Evolutionary conservation across 1,284 basidiomycete species (phyloP).

Genomic region (Leccinum pachyderme): DNA sequence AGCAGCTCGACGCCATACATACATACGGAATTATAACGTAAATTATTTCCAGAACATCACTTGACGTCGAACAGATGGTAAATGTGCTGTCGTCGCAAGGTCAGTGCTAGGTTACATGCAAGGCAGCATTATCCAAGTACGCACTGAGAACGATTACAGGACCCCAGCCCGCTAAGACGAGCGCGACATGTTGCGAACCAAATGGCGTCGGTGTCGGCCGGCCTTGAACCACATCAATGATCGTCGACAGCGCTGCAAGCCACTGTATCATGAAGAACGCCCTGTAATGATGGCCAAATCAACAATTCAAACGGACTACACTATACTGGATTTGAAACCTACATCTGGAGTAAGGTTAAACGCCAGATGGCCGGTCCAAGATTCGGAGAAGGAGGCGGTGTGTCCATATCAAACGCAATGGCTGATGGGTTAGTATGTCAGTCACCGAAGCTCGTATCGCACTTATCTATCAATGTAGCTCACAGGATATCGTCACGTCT

Average conservation of each 20-base stretch:
- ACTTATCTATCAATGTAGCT: neutral
- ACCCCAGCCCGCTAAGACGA: slow-evolving; percentile 32
- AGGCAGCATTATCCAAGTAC: neutral
- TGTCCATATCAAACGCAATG: neutral
- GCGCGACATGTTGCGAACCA: slow-evolving; percentile 33
- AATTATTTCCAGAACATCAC: slow-evolving; percentile 27
- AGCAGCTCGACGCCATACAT: neutral
- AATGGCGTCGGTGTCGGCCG: slow-evolving; percentile 27
- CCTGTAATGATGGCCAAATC: slow-evolving; percentile 10
- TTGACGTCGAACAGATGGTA: slow-evolving; percentile 23
- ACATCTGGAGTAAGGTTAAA: slow-evolving; percentile 33
- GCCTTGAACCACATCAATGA: slow-evolving; percentile 26
- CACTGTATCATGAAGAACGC: slow-evolving; percentile 24
- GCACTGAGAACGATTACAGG: slow-evolving; percentile 30
- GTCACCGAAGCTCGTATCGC: neutral
- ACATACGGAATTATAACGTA: neutral
- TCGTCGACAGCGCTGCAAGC: slow-evolving; percentile 31
- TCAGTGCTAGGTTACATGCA: neutral
- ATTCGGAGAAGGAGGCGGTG: slow-evolving; percentile 6
- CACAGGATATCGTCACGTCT: slow-evolving; percentile 10
- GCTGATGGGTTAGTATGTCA: slow-evolving; percentile 8
- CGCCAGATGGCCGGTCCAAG: slow-evolving; percentile 32
- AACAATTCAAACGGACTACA: neutral
- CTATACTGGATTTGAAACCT: neutral
- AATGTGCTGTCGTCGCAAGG: slow-evolving; percentile 14